phyloP scores from a whole-genome alignment of 129 eudicot genomes.

The Arctium minus region DNA sequence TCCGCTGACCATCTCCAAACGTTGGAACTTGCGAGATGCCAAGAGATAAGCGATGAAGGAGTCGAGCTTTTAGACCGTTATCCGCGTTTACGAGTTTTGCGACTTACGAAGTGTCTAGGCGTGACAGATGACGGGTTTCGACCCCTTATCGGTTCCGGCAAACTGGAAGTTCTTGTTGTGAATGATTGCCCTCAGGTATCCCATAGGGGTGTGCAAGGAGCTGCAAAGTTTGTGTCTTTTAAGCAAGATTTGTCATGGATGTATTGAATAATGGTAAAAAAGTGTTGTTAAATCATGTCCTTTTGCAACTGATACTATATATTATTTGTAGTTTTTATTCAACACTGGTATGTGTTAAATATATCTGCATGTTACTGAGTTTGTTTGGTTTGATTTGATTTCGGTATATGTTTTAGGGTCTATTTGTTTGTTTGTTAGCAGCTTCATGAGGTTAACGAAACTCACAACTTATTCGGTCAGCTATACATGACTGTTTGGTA shows the following conservation, averaged over 20 bases:
- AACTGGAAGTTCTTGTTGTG: conserved; percentile 49
- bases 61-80: conserved; percentile 36
- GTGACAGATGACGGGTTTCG: conserved; percentile 69
- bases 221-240: conserved; percentile 66
- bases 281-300: background rate
- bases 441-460: too few relatives aligned
- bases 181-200: conserved; percentile 82
- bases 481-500: too few relatives aligned
- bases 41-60: conserved; percentile 80
- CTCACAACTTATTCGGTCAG: too few relatives aligned
- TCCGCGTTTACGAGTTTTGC: conserved; percentile 40
- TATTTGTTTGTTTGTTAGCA: too few relatives aligned
- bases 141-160: conserved; percentile 40
- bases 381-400: background rate
- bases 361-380: background rate
- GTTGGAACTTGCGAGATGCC: conserved; percentile 70
- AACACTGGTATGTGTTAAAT: background rate
- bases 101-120: conserved; percentile 68
- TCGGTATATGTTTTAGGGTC: background rate
- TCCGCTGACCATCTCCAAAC: conserved; percentile 43
- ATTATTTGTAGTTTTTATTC: background rate
- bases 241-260: conserved; percentile 77
- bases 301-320: background rate
- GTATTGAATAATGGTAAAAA: conserved; percentile 27
- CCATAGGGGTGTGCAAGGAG: conserved; percentile 58